Conservation (phyloP, 768 basidiomycete species). For the Mycena galericulata region DNA sequence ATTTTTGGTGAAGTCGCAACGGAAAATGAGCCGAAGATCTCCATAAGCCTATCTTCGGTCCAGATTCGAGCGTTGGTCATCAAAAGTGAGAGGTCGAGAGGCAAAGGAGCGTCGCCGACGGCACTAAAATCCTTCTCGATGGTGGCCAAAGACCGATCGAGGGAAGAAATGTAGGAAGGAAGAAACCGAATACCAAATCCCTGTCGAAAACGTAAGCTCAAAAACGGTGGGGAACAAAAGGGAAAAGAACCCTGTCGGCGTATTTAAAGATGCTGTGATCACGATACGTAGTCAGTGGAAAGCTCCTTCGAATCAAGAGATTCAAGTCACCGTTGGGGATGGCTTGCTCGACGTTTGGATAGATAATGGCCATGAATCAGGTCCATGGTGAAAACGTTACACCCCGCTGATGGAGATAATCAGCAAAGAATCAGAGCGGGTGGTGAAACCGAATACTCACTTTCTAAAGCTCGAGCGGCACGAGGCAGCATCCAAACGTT, state of each 20-base stretch:
- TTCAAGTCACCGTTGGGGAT: slow-evolving; percentile 1
- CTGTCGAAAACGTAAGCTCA: not conserved
- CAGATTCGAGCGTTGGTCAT: not conserved
- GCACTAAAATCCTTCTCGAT: no score
- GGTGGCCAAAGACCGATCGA: no score
- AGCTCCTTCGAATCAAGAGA: not conserved
- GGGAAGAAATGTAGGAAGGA: slow-evolving; percentile 14
- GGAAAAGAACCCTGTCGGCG: slow-evolving; percentile 13
- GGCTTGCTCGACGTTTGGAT: slow-evolving; percentile 16
- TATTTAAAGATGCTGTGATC: slow-evolving; percentile 21
- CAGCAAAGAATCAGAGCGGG: not conserved
- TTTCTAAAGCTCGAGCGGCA: slow-evolving; percentile 24
- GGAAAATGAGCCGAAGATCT: not conserved
- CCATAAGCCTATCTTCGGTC: not conserved
- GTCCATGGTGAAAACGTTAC: slow-evolving; percentile 27
- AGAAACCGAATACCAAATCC: slow-evolving; percentile 12
- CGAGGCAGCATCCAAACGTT: slow-evolving; percentile 28
- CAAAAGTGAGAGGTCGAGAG: not conserved
- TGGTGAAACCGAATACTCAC: not conserved
- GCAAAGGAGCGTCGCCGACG: no score
- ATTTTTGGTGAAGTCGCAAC: not conserved
- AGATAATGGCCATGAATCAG: slow-evolving; percentile 26
- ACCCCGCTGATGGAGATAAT: slow-evolving; percentile 7
- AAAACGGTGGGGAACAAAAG: not conserved
- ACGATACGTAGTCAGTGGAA: no score